Evolutionary conservation across 345 rosid genomes (phyloP), one percentile per base, ranked within the genome.

Genomic region (Raphanus sativus): DNA sequence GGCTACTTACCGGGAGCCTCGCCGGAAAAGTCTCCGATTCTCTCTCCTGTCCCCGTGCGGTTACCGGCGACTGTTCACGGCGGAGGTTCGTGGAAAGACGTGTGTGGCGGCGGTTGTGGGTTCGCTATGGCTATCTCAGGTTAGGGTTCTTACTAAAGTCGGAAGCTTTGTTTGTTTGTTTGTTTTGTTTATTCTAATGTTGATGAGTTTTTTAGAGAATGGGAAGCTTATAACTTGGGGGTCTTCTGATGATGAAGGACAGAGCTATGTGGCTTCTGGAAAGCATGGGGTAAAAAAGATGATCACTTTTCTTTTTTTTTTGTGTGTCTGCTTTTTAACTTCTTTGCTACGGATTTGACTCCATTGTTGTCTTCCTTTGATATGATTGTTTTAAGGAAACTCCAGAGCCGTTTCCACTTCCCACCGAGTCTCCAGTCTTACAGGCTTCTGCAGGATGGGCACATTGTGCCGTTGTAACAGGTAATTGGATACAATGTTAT

Each of bases 221-320:
- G 98, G 97, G 38, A 91, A 89, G 88, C 91, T 91, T 63, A 79
- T 90, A 59, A 89, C 98, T 8, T 92, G 92, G 96, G 96, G 94
- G 9, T 89, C 94, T 15, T 64, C 88, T 5, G 91, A 92, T 70
- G 93, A 90, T 32, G 93, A 86, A 80, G 89, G 87, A 17, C 97
- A 93, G 69, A 91, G 86, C 79, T 88, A 88, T 65, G 62, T 84
- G 67, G 83, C 95, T 55, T 85, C 87, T 28, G 97, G 97, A 73
- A 87, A 83, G 85, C 97, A 91, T 85, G 95, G 97, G 94, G 94
- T 93, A 90, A 80, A 13, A 58, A 28, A 75, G 69, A 68, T 72
- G 67, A 69, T 78, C 26, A 10, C 77, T 80, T 42, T 42, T 12
- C 12, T 12, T 34, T 80, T 42, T 42, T 12, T 42, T 12, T 34